Base-by-base conservation (phyloP, 2,329 filamentous ascomycete species). In the Podosphaera leucotricha region DNA sequence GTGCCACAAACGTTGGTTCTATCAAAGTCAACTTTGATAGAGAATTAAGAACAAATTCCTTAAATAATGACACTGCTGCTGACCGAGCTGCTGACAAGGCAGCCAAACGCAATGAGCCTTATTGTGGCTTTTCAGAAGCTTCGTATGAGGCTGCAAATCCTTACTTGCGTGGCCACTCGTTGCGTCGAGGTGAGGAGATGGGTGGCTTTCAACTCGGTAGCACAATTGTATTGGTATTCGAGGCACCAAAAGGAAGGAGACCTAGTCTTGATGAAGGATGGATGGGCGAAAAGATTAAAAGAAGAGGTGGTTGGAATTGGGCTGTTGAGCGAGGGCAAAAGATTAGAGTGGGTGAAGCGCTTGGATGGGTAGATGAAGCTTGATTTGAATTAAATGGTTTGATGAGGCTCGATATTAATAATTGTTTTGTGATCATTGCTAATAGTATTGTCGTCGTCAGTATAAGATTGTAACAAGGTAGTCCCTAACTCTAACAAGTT, bases 1-100 rank as follows among this genome's bases (percentile, higher is more conserved):
- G 90, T 49, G 90, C 90, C 6, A 98, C 90, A 19, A 98, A 98
- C 55, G 90, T 98, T 38, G 90, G 90, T 45, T 92, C 82, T 47
- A 95, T 98, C 63, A 81, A 83, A 58, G 74, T 98, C 65, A 94
- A 98, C 64, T 98, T 98, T 60, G 92, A 98, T 62, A 70, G 77
- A 47, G 90, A 98, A 62, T 67, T 98, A 48, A 78, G 87, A 50
- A 92, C 92, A 43, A 98, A 98, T 63, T 85, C 77, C 52, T 67
- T 98, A 43, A 77, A 80, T 2, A 94, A 87, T 2, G 90, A 98
- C 60, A 98, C 87, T 0, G 83, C 78, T 13, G 87, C 87, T 16
- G 86, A 94, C 57, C 70, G 72, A 44, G 85, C 85, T 2, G 87
- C 87, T 0, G 82, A 84, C 48, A 72, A 80, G 55, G 86, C 87